A percentile compares a stretch with the other conserved stretches of the same genome.
Conservation (phyloP, 441 rosid species). For the Bocquillonia castaneifolia region DNA sequence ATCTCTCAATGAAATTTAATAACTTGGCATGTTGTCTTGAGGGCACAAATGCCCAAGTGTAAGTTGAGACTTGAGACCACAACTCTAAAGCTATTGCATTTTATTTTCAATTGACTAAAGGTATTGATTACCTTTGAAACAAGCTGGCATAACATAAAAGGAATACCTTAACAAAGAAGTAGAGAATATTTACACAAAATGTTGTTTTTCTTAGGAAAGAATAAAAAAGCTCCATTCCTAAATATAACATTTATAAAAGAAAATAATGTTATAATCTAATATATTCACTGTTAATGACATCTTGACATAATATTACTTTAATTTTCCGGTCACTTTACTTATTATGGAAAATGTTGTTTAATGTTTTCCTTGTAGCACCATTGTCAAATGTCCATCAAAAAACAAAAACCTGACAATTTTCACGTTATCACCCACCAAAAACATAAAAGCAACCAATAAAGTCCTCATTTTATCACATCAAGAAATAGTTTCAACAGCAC, state of each 20-base stretch:
- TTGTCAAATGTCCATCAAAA: conserved; percentile 11
- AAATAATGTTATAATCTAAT: no score
- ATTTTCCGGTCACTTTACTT: no score
- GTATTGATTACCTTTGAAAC: conserved; percentile 19
- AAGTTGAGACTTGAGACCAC: not conserved
- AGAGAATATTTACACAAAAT: conserved; percentile 13
- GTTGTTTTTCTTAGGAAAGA: no score
- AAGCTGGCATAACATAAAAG: conserved; percentile 4
- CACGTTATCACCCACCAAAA: conserved; percentile 3
- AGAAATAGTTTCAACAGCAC: not conserved
- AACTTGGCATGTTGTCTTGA: not conserved
- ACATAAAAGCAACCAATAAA: not conserved
- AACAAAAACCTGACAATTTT: conserved; percentile 9
- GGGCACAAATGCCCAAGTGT: not conserved
- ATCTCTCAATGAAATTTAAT: no score
- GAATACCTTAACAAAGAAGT: conserved; percentile 28
- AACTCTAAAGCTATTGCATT: no score
- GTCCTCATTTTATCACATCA: not conserved
- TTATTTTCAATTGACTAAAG: no score
- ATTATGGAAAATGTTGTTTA: not conserved
- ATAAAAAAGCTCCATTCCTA: no score
- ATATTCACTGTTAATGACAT: no score
- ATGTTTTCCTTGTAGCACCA: not conserved
- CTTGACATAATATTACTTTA: no score
- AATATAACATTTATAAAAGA: no score